Evolutionary conservation across 2,329 filamentous ascomycete species (phyloP).

Genomic region (Hirsutella minnesotensis): DNA sequence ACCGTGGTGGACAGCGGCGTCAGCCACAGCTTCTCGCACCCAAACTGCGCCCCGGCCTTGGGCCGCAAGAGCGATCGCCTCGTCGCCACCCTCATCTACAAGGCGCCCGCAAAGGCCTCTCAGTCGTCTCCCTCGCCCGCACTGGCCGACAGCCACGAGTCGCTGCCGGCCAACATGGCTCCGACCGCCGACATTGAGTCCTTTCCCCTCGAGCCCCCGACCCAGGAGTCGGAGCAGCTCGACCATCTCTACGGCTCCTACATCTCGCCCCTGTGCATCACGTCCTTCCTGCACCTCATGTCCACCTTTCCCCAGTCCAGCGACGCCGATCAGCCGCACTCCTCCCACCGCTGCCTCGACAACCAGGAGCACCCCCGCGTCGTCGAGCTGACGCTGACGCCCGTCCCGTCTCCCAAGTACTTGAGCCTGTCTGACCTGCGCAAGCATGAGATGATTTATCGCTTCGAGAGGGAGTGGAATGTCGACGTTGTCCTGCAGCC

Average conservation of each 20-base stretch:
- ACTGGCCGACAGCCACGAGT: slow-evolving; percentile 19
- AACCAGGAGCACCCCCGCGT: slow-evolving; percentile 46
- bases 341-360: slow-evolving; percentile 55
- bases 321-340: slow-evolving; percentile 40
- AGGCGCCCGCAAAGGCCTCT: slow-evolving; percentile 18
- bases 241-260: slow-evolving; percentile 56
- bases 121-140: slow-evolving; percentile 14
- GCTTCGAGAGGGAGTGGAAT: slow-evolving; percentile 82
- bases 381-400: slow-evolving; percentile 53
- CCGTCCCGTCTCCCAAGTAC: slow-evolving; percentile 49
- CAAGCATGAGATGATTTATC: slow-evolving; percentile 70
- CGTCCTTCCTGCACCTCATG: slow-evolving; percentile 55
- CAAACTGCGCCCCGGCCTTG: slow-evolving; percentile 44
- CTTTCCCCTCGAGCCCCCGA: slow-evolving; percentile 48
- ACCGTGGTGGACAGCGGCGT: slow-evolving; percentile 51
- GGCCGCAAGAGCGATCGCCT: slow-evolving; percentile 39
- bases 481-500: slow-evolving; percentile 70
- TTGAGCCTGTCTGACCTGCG: slow-evolving; percentile 57
- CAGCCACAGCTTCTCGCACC: slow-evolving; percentile 50
- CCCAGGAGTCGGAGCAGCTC: slow-evolving; percentile 41
- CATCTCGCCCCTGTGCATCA: slow-evolving; percentile 52
- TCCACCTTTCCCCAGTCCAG: slow-evolving; percentile 45
- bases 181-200: slow-evolving; percentile 45
- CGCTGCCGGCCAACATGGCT: slow-evolving; percentile 40
- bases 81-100: slow-evolving; percentile 54